These are phyloP conservation scores for Logfia minima DNA, from an alignment of 129 eudicot species.

Conservation along the genomic window DNA sequence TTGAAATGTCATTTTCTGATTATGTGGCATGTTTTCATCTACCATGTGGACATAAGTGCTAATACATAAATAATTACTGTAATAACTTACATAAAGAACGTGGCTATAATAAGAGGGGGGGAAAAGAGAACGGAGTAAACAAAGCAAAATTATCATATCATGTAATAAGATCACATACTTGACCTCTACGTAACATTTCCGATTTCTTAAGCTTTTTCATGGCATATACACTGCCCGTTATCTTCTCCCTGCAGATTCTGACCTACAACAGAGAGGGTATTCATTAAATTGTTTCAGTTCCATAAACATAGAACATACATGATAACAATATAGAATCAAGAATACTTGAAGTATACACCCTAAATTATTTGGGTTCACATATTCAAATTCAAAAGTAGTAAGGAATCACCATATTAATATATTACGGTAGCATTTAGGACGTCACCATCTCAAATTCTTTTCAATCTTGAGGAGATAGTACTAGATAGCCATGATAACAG, in stretches of 20 bases:
- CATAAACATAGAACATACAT: not conserved
- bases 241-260: conserved; percentile 90
- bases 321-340: not conserved
- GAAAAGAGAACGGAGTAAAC: not conserved
- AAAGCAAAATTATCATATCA: conserved; percentile 11
- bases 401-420: not conserved
- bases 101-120: not conserved
- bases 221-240: conserved; percentile 81
- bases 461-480: not conserved
- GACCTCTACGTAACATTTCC: conserved; percentile 98
- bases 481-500: not conserved
- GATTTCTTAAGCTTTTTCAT: conserved; percentile 98
- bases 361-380: not conserved
- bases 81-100: not conserved
- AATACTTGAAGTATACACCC: not conserved
- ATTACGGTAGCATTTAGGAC: too few species aligned
- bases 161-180: conserved; percentile 48
- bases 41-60: not conserved
- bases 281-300: conserved; percentile 8
- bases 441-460: not conserved
- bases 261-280: conserved; percentile 52
- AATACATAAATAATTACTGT: not conserved
- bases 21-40: not conserved
- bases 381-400: not conserved
- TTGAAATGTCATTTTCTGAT: not conserved